Base-by-base conservation (phyloP, 176 grass and related monocot species). In the Oryza australiensis region DNA sequence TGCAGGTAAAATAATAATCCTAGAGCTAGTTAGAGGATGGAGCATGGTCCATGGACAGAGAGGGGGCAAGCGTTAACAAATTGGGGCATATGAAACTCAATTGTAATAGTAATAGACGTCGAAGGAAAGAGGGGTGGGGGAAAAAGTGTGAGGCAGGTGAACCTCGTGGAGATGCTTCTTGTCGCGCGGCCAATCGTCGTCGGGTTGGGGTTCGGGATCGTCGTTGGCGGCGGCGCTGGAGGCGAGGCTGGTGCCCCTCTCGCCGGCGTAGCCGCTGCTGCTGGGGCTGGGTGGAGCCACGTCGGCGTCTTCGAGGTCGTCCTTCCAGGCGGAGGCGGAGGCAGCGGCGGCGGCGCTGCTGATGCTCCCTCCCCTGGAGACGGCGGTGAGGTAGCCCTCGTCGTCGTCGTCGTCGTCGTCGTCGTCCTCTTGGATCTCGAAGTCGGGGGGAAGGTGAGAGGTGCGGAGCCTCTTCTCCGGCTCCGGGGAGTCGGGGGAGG, bases 151-250 rank as follows among this genome's bases (percentile, higher is more conserved):
- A n/a, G n/a, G n/a, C n/a, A n/a, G n/a, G 3, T 35, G 34, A 26
- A 94, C 96, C 93, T 99, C 96, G 34, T 95, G 85, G 42, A 70
- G 72, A 83, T 95, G 89, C 76, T 91, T 90, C 75, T 93, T 99
- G n/a, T 78, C 86, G 59, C 79, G 82, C 10, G 88, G 73, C 93
- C 90, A 93, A 76, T 90, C 35, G 32, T 90, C 35, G 32, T 62
- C 37, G 15, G 64, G 18, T 2, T 87, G 78, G 55, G 76, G 33
- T 9, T 86, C 85, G 34, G 66, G 46, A 32, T 98, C 92, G 14
- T 90, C 90, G 37, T 55, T 55, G 48, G 82, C 64, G 29, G 71
- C 89, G 64, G 62, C 87, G 82, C 94, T 97, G 74, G 93, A 96
- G 24, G 76, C 85, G 68, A 87, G 82, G 76, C 96, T 98, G 76